Conservation (phyloP, 345 rosid genomes). For the Ceriops zippeliana region DNA sequence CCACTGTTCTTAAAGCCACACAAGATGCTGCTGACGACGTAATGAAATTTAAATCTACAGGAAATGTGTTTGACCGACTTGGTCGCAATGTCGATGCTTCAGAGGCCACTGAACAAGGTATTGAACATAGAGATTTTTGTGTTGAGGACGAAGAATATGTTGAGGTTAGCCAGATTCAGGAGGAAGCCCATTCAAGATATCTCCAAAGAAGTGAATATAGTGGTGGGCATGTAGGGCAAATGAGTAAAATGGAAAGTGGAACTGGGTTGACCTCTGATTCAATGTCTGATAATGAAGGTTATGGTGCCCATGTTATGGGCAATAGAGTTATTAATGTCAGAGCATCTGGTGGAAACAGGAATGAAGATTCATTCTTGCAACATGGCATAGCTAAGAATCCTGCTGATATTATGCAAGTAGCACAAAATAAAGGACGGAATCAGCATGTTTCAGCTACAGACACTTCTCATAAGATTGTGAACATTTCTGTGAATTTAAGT, state of each 20-base stretch:
- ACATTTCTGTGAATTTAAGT: slow-evolving; percentile 44
- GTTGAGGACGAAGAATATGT: slow-evolving; percentile 45
- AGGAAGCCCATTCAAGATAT: slow-evolving; percentile 23
- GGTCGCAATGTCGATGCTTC: slow-evolving; percentile 45
- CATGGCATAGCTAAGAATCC: slow-evolving; percentile 31
- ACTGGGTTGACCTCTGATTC: slow-evolving; percentile 39
- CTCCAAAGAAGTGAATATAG: slow-evolving; percentile 37
- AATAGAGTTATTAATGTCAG: slow-evolving; percentile 24
- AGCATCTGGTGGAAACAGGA: slow-evolving; percentile 39
- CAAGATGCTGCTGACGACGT: slow-evolving; percentile 91
- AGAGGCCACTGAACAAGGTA: slow-evolving; percentile 28
- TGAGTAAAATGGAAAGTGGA: slow-evolving; percentile 37
- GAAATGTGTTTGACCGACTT: slow-evolving; percentile 92
- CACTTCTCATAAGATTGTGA: slow-evolving; percentile 38
- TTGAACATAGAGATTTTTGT: slow-evolving; percentile 34
- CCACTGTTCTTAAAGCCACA: slow-evolving; percentile 78
- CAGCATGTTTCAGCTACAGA: slow-evolving; percentile 34
- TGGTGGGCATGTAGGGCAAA: slow-evolving; percentile 33
- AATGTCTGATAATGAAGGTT: slow-evolving; percentile 45
- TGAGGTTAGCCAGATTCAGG: slow-evolving; percentile 32
- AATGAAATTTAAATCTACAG: slow-evolving; percentile 46
- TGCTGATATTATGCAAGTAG: slow-evolving; percentile 33
- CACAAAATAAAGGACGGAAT: slow-evolving; percentile 29
- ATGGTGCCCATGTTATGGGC: slow-evolving; percentile 34
- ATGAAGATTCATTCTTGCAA: slow-evolving; percentile 37